These are phyloP conservation scores for Candida tropicalis DNA, from an alignment of 1,139 yeast genomes.

Conservation along the genomic window DNA sequence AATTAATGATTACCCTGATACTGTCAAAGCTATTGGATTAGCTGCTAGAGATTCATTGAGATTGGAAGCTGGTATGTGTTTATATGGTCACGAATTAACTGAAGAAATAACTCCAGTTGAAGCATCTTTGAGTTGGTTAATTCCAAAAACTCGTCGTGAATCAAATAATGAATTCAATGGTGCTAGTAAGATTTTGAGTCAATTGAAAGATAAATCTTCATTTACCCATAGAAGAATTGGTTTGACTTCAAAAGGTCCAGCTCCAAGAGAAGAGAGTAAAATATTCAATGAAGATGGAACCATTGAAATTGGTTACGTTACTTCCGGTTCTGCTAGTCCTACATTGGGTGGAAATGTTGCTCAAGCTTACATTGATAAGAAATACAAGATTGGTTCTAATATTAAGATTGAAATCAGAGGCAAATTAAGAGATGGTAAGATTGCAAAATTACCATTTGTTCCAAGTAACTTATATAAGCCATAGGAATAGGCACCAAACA, in stretches of 20 bases:
- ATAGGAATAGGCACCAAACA: too few relatives aligned
- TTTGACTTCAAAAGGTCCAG: conserved; percentile 73
- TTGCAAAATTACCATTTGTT: conserved; percentile 84
- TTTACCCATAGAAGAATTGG: conserved; percentile 76
- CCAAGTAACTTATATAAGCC: conserved; percentile 28
- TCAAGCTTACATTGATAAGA: conserved; percentile 83
- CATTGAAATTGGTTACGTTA: conserved; percentile 68
- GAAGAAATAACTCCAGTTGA: conserved; percentile 87
- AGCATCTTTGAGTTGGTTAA: conserved; percentile 86
- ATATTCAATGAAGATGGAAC: conserved; percentile 55
- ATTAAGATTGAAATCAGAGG: conserved; percentile 81
- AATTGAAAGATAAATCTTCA: conserved; percentile 63
- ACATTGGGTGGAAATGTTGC: conserved; percentile 86
- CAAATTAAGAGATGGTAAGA: conserved; percentile 71
- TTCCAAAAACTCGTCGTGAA: conserved; percentile 77
- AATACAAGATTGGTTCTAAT: conserved; percentile 76
- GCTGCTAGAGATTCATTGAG: conserved; percentile 97
- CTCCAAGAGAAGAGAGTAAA: conserved; percentile 85
- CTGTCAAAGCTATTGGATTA: conserved; percentile 86
- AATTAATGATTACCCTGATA: conserved; percentile 53
- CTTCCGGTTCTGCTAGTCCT: conserved; percentile 93
- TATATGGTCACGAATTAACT: conserved; percentile 88
- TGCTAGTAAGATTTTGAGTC: conserved; percentile 64
- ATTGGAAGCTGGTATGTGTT: conserved; percentile 97
- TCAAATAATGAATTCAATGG: conserved; percentile 71